Conservation (phyloP, 139 green algal genomes). For the Gonium pectorale region DNA sequence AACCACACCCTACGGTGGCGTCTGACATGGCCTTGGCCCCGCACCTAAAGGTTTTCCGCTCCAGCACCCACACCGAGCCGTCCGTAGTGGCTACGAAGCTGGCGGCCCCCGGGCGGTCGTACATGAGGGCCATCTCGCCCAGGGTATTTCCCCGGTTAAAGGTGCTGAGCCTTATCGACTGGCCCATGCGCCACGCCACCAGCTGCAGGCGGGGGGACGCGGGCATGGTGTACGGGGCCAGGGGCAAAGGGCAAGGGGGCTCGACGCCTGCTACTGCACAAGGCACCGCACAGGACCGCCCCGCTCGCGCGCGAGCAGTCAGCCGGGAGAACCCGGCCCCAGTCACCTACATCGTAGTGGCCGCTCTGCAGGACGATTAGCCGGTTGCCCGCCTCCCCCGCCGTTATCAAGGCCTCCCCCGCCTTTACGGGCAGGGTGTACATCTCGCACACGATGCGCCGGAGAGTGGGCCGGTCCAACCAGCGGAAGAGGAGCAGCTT, state of each 20-base stretch:
- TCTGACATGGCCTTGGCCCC: too few species aligned
- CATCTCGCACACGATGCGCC: slow-evolving; percentile 72
- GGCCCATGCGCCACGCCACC: slow-evolving; percentile 61
- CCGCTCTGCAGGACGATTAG: slow-evolving; percentile 93
- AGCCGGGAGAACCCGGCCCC: too few species aligned
- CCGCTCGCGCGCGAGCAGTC: too few species aligned
- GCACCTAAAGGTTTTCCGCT: slow-evolving; percentile 84
- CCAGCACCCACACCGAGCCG: slow-evolving; percentile 91
- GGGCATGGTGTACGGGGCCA: too few species aligned
- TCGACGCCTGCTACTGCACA: too few species aligned
- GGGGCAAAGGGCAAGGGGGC: too few species aligned
- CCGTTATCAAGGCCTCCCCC: slow-evolving; percentile 91
- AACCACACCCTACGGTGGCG: too few species aligned
- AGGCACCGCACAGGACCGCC: too few species aligned
- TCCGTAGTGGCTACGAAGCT: slow-evolving; percentile 90
- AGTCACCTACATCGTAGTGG: slow-evolving; percentile 94
- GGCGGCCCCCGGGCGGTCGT: slow-evolving; percentile 84
- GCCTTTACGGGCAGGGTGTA: slow-evolving; percentile 54
- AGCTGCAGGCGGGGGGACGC: too few species aligned
- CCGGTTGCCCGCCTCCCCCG: slow-evolving; percentile 89
- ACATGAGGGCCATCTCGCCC: slow-evolving; percentile 75
- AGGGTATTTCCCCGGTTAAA: slow-evolving; percentile 67
- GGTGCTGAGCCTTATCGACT: slow-evolving; percentile 66
- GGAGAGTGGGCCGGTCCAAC: slow-evolving; percentile 69
- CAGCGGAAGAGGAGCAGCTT: slow-evolving; percentile 91